These are phyloP conservation scores for Leptomonas pyrrhocoris DNA, from an alignment of 208 protist genomes.

Conservation along the genomic window DNA sequence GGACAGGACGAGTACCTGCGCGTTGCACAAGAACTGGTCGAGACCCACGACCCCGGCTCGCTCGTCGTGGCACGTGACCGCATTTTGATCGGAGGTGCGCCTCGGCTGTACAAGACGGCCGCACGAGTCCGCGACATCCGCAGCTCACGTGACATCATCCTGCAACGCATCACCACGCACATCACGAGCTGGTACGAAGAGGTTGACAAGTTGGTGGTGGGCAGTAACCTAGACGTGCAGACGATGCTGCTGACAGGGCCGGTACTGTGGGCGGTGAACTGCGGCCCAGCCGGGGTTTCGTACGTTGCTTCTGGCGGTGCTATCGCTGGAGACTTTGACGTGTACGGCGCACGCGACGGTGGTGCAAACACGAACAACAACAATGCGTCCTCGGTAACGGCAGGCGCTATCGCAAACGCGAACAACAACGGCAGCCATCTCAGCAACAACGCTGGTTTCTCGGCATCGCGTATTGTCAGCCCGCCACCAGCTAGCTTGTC, in stretches of 20 bases:
- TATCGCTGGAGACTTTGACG: slow-evolving; percentile 13
- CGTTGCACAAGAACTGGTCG: slow-evolving; percentile 57
- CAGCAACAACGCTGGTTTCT: background rate
- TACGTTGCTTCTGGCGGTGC: slow-evolving; percentile 11
- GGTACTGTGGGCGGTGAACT: slow-evolving; percentile 48
- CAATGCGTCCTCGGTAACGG: background rate
- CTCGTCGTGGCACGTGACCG: slow-evolving; percentile 59
- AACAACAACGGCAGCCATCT: background rate
- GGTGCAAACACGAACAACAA: background rate
- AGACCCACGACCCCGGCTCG: slow-evolving; percentile 41
- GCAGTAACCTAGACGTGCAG: slow-evolving; percentile 20
- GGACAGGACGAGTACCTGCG: slow-evolving; percentile 58
- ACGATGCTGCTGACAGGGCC: slow-evolving; percentile 47
- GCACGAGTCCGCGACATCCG: slow-evolving; percentile 58
- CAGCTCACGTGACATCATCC: slow-evolving; percentile 65
- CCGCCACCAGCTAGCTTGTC: background rate
- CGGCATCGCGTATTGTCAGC: background rate
- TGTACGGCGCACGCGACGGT: background rate
- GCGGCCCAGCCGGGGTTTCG: slow-evolving; percentile 12
- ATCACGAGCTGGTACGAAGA: slow-evolving; percentile 65
- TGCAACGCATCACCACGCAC: slow-evolving; percentile 49
- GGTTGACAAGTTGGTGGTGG: slow-evolving; percentile 36
- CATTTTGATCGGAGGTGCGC: slow-evolving; percentile 54
- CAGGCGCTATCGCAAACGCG: background rate
- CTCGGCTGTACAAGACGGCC: slow-evolving; percentile 38